Evolutionary conservation across 139 green algal genomes (phyloP), one percentile per base, ranked within the genome.

Genomic region (Chlamydomonas schloesseri): DNA sequence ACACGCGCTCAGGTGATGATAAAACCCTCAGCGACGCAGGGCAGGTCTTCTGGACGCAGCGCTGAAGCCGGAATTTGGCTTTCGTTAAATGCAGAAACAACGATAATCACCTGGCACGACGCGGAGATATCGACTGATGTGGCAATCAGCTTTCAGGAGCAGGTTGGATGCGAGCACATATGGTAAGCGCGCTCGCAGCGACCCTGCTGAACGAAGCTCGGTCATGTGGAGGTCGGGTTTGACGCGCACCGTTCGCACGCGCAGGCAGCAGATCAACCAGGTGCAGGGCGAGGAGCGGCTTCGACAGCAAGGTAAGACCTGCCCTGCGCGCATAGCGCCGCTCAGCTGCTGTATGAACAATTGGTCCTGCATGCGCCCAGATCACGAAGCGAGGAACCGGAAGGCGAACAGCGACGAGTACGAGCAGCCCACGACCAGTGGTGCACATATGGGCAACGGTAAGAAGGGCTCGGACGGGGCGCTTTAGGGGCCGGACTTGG

Each of bases 81-180:
- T 24, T 21, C 21, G 69, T 21, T 34, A 31, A 75, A 42, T 82
- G 90, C 96, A 97, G 96, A 98, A 60, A 93, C 97, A 67, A 99
- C 97, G 26, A 99, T 99, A 88, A 99, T 99, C 60, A 97, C 95
- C 0, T 99, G 98, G 98, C 93, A 93, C 3, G 98, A 99, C 88
- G 70, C 90, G 1, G 94, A 98, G 42, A 90, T 98, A 11, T 90
- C 88, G 65, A 99, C 96, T 18, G 97, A 99, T 87, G 92, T 99
- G 11, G 98, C 98, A 20, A 94, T 99, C 2, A 98, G 95, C 86
- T 99, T 99, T 65, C 96, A 99, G 91, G 94, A 99, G 68, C 86
- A 88, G 0, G 68, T 73, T 17, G 96, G 96, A 23, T 99, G 98
- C 86, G 93, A 96, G 67, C 90, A 94, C 72, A 96, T 99, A 34